phyloP scores from a whole-genome alignment of 2,329 filamentous ascomycete genomes.

The Xylariaceae sp. region DNA sequence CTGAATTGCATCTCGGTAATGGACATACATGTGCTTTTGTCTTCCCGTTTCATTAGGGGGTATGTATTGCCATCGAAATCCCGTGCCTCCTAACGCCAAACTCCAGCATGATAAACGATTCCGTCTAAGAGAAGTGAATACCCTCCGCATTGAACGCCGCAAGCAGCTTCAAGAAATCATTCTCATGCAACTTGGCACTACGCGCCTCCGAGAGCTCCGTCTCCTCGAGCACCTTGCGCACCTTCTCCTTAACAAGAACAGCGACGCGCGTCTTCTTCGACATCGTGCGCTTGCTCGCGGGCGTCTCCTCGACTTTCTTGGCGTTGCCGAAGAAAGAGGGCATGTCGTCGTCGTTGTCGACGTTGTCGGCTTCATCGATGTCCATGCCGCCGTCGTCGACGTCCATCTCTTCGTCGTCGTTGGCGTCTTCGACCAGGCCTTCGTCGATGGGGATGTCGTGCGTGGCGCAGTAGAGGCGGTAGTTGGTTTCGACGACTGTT shows the following conservation, averaged over 20 bases:
- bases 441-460: constrained; percentile 77
- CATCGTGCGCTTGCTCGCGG: constrained; percentile 53
- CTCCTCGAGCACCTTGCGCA: constrained; percentile 75
- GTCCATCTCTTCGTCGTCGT: constrained; percentile 36
- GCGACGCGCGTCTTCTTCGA: constrained; percentile 69
- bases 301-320: constrained; percentile 37
- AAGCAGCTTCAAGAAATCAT: constrained; percentile 78
- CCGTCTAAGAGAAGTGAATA: constrained; percentile 78
- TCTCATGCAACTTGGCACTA: constrained; percentile 83
- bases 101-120: no score
- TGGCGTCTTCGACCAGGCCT: constrained; percentile 44
- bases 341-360: constrained; percentile 58
- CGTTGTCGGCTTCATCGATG: constrained; percentile 33
- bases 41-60: neutral
- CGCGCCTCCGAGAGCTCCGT: constrained; percentile 77
- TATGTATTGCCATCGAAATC: neutral
- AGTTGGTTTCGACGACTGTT: constrained; percentile 85
- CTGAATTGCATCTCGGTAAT: neutral
- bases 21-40: neutral
- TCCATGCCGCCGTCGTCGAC: constrained; percentile 37
- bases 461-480: constrained; percentile 82
- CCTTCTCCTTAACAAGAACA: constrained; percentile 79
- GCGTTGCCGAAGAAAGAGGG: constrained; percentile 77
- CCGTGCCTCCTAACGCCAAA: neutral
- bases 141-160: constrained; percentile 84